Conservation (phyloP, 257 asterid genomes). For the Dorcoceras hygrometricum region DNA sequence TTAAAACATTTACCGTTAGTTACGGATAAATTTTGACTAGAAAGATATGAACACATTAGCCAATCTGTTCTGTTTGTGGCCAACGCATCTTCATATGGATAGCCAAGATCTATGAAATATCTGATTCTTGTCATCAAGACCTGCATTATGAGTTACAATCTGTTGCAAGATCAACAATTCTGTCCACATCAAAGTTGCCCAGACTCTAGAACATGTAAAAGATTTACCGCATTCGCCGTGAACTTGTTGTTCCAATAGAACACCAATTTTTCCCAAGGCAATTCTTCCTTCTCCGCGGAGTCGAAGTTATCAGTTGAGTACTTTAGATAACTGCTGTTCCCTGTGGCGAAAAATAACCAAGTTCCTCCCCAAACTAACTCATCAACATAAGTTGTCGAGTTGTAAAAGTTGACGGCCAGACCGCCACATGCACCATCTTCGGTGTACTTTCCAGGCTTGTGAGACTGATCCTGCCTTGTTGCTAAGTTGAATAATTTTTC, state of each 20-base stretch:
- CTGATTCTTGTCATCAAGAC: slow-evolving; percentile 43
- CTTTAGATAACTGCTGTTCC: slow-evolving; percentile 43
- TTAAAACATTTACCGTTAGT: slow-evolving; percentile 37
- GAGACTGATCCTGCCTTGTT: slow-evolving; percentile 24
- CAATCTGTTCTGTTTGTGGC: slow-evolving; percentile 49
- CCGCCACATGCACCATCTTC: slow-evolving; percentile 43
- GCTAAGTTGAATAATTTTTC: slow-evolving; percentile 35
- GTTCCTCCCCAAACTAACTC: slow-evolving; percentile 58
- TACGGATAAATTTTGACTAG: slow-evolving; percentile 27
- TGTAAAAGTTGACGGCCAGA: slow-evolving; percentile 35
- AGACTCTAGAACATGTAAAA: neutral
- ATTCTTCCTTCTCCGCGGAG: slow-evolving; percentile 46
- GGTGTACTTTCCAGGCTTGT: slow-evolving; percentile 37
- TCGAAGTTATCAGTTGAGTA: slow-evolving; percentile 37
- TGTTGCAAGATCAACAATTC: neutral
- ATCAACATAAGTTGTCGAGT: slow-evolving; percentile 44
- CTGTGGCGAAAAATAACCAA: slow-evolving; percentile 59
- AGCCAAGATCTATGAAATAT: slow-evolving; percentile 51
- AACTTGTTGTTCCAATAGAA: slow-evolving; percentile 59
- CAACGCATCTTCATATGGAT: slow-evolving; percentile 50
- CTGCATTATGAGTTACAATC: slow-evolving; percentile 11
- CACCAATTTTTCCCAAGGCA: slow-evolving; percentile 34
- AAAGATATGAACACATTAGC: slow-evolving; percentile 54
- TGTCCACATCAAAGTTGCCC: neutral
- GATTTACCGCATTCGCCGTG: slow-evolving; percentile 42